These are phyloP conservation scores for Curvularia sp. DNA, from an alignment of 2,329 filamentous ascomycete species.

Conservation along the genomic window DNA sequence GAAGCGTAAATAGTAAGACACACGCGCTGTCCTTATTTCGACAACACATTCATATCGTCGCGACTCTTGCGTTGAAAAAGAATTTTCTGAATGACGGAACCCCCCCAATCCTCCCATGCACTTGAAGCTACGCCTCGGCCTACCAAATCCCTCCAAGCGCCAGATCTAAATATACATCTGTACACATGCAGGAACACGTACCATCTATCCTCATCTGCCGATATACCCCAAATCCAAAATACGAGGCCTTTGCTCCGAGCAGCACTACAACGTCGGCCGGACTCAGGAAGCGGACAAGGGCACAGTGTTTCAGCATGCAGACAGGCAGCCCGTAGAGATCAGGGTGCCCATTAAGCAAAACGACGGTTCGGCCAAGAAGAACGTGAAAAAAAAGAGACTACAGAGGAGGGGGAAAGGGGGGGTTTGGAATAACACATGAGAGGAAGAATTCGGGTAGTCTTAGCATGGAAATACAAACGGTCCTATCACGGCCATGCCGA, in stretches of 20 bases:
- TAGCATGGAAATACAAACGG: background rate
- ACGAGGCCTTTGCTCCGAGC: background rate
- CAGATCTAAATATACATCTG: background rate
- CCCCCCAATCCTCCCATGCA: background rate
- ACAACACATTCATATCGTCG: background rate
- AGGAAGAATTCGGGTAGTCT: background rate
- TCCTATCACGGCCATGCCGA: background rate
- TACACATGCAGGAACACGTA: slow-evolving; percentile 13
- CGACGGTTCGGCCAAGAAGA: too few relatives aligned
- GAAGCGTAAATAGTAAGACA: background rate
- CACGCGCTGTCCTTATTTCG: background rate
- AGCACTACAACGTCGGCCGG: background rate
- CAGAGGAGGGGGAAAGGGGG: background rate
- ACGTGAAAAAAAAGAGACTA: background rate
- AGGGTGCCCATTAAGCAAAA: too few relatives aligned
- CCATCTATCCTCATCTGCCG: background rate
- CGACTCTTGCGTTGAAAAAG: too few relatives aligned
- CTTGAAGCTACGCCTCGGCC: background rate
- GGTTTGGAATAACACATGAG: background rate
- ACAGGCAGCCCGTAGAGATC: background rate
- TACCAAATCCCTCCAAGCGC: background rate
- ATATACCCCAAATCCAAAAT: background rate
- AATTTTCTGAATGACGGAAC: too few relatives aligned
- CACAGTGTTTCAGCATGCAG: background rate
- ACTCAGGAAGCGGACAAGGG: background rate